Conservation (phyloP, 768 basidiomycete genomes). For the Boletellus ananas region DNA sequence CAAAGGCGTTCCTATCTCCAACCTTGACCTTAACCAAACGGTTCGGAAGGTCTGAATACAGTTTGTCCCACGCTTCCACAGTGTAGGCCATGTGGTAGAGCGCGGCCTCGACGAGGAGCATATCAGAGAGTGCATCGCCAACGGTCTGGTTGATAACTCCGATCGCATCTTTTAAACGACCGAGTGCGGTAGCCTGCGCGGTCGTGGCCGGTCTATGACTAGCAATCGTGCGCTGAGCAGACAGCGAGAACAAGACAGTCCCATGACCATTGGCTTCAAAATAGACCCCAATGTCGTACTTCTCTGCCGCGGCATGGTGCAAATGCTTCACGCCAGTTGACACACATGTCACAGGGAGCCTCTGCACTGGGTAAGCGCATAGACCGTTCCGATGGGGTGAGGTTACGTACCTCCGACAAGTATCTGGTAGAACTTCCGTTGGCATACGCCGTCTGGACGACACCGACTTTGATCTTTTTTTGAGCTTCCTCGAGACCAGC, state of each 20-base stretch:
- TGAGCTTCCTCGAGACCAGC: slow-evolving; percentile 67
- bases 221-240: slow-evolving; percentile 59
- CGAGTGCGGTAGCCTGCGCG: slow-evolving; percentile 76
- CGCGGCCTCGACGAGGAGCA: slow-evolving; percentile 92
- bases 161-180: slow-evolving; percentile 71
- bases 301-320: slow-evolving; percentile 92
- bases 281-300: slow-evolving; percentile 94
- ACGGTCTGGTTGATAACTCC: slow-evolving; percentile 96
- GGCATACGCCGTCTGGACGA: slow-evolving; percentile 98
- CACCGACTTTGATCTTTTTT: slow-evolving; percentile 73
- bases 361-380: slow-evolving; percentile 43
- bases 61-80: slow-evolving; percentile 83
- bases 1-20: slow-evolving; percentile 73
- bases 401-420: slow-evolving; percentile 61
- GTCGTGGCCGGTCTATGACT: slow-evolving; percentile 72
- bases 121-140: slow-evolving; percentile 93
- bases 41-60: slow-evolving; percentile 93
- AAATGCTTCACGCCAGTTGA: slow-evolving; percentile 97
- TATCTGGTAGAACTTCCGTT: slow-evolving; percentile 97
- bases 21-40: slow-evolving; percentile 93
- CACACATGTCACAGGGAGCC: slow-evolving; percentile 91
- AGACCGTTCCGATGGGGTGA: neutral
- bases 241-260: slow-evolving; percentile 88
- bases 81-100: slow-evolving; percentile 86
- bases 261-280: slow-evolving; percentile 99